These are phyloP conservation scores for Passalora sequoiae DNA, from an alignment of 2,329 filamentous ascomycete genomes.

Conservation along the genomic window DNA sequence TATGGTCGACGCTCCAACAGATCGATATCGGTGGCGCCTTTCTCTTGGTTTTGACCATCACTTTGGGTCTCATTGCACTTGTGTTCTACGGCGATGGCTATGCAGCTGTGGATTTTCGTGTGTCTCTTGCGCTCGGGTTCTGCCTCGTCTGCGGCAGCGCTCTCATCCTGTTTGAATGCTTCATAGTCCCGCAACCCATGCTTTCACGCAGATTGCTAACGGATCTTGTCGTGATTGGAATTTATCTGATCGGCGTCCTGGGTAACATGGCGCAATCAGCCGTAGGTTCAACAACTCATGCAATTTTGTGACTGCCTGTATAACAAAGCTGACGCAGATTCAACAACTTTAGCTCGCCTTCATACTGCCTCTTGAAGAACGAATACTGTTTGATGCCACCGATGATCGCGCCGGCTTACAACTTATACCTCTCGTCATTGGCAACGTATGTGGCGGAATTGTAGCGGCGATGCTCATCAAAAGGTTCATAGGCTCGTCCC, in stretches of 20 bases:
- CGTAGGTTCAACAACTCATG: not conserved
- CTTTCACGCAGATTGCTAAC: conserved; percentile 3
- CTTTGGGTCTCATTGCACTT: conserved; percentile 1
- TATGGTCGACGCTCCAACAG: not conserved
- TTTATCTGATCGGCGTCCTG: conserved; percentile 1
- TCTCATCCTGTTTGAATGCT: not conserved
- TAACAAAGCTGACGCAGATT: not conserved
- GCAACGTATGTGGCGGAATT: conserved; percentile 1
- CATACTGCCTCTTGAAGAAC: conserved; percentile 2
- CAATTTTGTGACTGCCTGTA: not conserved
- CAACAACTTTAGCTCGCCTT: conserved; percentile 2
- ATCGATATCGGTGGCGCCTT: conserved; percentile 2
- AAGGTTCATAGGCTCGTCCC: conserved; percentile 1
- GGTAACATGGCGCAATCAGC: conserved; percentile 4
- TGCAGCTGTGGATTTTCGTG: not conserved
- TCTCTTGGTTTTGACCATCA: conserved; percentile 5
- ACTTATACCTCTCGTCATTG: conserved; percentile 1
- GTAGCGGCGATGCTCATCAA: conserved; percentile 1
- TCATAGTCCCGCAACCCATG: conserved; percentile 3
- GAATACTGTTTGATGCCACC: not conserved
- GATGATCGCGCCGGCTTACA: conserved; percentile 4
- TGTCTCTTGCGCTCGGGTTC: not conserved
- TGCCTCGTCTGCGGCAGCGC: not conserved
- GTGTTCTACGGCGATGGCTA: conserved; percentile 2
- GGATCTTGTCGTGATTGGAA: not conserved